Conservation (phyloP, 225 moss, liverwort and hornwort species). For the Polytrichum commune region DNA sequence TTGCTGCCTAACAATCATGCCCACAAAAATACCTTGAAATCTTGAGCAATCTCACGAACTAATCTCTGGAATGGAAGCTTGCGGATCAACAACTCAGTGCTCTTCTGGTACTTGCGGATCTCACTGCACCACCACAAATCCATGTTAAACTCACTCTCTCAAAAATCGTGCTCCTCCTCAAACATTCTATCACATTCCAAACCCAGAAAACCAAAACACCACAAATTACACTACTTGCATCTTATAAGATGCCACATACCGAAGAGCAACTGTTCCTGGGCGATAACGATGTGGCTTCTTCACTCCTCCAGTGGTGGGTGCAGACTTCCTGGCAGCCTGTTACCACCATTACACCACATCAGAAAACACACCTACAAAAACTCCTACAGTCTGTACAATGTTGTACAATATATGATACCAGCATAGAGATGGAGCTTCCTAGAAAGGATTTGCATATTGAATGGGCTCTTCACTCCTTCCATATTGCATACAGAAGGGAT, state of each 20-base stretch:
- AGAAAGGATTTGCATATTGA: too few relatives aligned
- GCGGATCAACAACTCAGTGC: slow-evolving; percentile 48
- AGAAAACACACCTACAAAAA: neutral
- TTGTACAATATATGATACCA: neutral
- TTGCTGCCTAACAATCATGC: neutral
- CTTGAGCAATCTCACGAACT: slow-evolving; percentile 55
- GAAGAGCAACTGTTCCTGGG: slow-evolving; percentile 43
- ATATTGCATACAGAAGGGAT: too few relatives aligned
- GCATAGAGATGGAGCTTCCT: neutral
- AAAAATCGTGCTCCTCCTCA: neutral
- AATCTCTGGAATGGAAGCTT: slow-evolving; percentile 52
- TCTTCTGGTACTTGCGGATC: slow-evolving; percentile 58
- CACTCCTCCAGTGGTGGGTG: slow-evolving; percentile 46
- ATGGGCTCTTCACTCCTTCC: too few relatives aligned
- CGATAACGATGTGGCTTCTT: slow-evolving; percentile 48
- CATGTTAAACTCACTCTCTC: neutral
- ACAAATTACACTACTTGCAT: slow-evolving; percentile 2
- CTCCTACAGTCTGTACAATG: neutral
- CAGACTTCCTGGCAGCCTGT: slow-evolving; percentile 48
- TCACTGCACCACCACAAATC: slow-evolving; percentile 22
- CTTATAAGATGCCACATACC: neutral
- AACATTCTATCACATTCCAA: neutral
- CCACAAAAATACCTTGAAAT: slow-evolving; percentile 36
- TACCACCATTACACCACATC: neutral
- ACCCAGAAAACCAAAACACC: neutral